Conservation (phyloP, 73 alveolate genomes). For the Tetrahymena malaccensis region DNA sequence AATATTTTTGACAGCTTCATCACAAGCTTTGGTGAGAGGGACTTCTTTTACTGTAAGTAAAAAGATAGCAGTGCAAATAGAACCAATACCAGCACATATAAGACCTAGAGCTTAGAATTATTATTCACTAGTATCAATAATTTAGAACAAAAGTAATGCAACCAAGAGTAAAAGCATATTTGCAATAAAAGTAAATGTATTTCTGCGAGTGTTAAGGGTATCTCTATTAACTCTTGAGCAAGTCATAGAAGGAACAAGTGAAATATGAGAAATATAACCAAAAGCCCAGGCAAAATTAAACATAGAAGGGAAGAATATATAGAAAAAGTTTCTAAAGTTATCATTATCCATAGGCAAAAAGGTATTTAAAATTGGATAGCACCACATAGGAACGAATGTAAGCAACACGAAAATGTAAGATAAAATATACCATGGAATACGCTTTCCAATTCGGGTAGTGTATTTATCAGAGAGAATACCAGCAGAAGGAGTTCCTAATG, state of each 20-base stretch:
- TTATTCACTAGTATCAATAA: slow-evolving; percentile 1
- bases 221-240: slow-evolving; percentile 46
- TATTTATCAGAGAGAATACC: slow-evolving; percentile 60
- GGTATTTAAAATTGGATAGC: neutral
- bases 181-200: slow-evolving; percentile 47
- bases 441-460: slow-evolving; percentile 62
- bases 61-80: slow-evolving; percentile 15
- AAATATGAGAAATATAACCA: slow-evolving; percentile 45
- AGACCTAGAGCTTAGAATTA: slow-evolving; percentile 29
- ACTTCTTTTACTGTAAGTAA: slow-evolving; percentile 39
- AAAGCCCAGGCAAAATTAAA: slow-evolving; percentile 54
- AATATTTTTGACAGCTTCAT: slow-evolving; percentile 2
- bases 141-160: slow-evolving; percentile 36
- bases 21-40: slow-evolving; percentile 24
- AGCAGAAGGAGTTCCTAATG: slow-evolving; percentile 67
- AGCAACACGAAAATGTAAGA: slow-evolving; percentile 35
- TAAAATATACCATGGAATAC: slow-evolving; percentile 77
- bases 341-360: neutral
- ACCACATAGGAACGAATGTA: slow-evolving; percentile 41
- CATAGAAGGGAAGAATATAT: slow-evolving; percentile 21
- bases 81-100: slow-evolving; percentile 13
- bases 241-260: slow-evolving; percentile 49
- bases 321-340: neutral
- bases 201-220: slow-evolving; percentile 35
- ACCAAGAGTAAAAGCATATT: slow-evolving; percentile 21